Percentiles rank a stretch among this genome's conserved stretches.
Conservation (phyloP, 2,329 filamentous ascomycete genomes). For the Penicillium sp. region DNA sequence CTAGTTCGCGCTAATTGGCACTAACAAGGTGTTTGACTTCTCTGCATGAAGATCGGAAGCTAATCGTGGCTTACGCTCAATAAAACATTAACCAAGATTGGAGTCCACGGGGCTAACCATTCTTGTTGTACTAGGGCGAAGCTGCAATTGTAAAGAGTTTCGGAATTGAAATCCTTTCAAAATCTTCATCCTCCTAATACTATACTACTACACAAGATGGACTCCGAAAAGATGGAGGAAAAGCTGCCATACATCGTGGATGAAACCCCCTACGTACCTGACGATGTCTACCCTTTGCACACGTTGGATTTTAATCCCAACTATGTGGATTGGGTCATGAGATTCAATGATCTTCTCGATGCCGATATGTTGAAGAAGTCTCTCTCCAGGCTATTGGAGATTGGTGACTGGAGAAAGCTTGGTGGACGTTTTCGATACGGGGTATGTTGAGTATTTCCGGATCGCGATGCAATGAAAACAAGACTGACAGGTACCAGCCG, state of each 20-base stretch:
- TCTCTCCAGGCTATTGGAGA: background rate
- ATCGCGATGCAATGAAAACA: background rate
- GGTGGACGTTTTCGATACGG: constrained; percentile 2
- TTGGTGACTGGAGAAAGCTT: constrained; percentile 8
- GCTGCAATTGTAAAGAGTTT: no score
- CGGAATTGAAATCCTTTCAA: background rate
- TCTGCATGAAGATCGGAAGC: no score
- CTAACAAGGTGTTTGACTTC: no score
- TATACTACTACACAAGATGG: background rate
- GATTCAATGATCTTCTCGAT: constrained; percentile 7
- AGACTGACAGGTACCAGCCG: constrained; percentile 1
- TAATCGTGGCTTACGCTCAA: no score
- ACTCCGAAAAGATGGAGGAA: background rate
- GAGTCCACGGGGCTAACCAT: no score
- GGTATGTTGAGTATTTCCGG: background rate
- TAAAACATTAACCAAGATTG: no score
- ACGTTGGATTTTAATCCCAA: constrained; percentile 1
- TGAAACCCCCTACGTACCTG: background rate
- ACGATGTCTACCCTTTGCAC: constrained; percentile 9
- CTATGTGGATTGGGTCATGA: constrained; percentile 5
- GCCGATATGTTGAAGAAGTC: constrained; percentile 7
- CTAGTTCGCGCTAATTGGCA: no score
- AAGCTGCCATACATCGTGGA: background rate
- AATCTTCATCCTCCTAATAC: background rate
- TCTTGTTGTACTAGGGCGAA: no score